Base-by-base conservation (phyloP, 352 stramenopile species). In the Pythium apleroticum region DNA sequence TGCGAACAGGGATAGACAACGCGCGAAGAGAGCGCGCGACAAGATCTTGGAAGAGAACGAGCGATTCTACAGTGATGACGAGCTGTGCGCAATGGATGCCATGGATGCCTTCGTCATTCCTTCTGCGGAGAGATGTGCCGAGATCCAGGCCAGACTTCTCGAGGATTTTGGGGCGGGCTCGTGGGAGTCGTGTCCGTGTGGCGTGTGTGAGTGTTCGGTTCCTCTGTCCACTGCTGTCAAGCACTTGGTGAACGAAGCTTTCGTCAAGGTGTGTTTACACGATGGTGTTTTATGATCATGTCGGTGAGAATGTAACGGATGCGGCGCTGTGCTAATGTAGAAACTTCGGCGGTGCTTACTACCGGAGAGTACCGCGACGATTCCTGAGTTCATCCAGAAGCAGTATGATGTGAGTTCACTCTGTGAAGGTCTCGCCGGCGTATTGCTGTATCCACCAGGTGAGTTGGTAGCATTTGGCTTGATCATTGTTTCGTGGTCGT, bases 21-120 rank as follows among this genome's bases (percentile, higher is more conserved):
- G 33, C 2, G 52, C 28, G 14, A 57, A 57, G 15, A 43, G 52
- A 8, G 52, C 52, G 1, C 15, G 52, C 14, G 52, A 57, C 43
- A 31, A 15, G 15, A 19, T 31, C 4, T 10, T 57, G 52, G 14
- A 22, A 24, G 52, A 46, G 14, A 5, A 25, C 0, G 25, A 46
- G 7, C 28, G 1, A 28, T 20, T 15, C 3, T 57, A 57, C 41
- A 28, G 27, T 24, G 17, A 7, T 19, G 52, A 24, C 17, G 52
- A 57, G 14, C 52, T 56, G n/a, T n/a, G n/a, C n/a, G n/a, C n/a
- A n/a, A n/a, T n/a, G 15, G 30, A n/a, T 10, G 1, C 28, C 12
- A 57, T 57, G 52, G 52, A 57, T 17, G n/a, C 4, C 8, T 57
- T 57, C 15, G 2, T 43, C 15, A 57, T 57, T 28, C 52, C 52